A percentile compares a stretch with the other conserved stretches of the same genome.
These are phyloP conservation scores for Dictyostelium citrinum DNA, from an alignment of 78 protist genomes.

Conservation along the genomic window DNA sequence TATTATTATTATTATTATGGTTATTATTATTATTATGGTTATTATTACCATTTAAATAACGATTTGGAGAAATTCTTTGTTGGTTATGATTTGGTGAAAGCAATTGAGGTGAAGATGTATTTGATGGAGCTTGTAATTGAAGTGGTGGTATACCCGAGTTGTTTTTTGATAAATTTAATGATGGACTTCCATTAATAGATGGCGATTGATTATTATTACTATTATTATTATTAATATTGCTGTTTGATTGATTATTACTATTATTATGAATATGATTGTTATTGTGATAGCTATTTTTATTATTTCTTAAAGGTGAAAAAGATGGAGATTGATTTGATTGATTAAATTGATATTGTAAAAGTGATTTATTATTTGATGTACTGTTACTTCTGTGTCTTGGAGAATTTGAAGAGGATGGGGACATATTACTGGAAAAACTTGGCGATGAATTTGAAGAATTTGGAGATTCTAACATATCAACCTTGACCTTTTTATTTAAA, in stretches of 20 bases:
- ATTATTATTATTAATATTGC: not conserved
- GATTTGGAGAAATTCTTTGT: not conserved
- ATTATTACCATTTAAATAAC: no score
- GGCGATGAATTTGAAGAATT: not conserved
- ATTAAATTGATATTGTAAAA: not conserved
- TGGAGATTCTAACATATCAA: not conserved
- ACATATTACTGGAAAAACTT: not conserved
- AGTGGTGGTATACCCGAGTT: not conserved
- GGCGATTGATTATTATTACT: not conserved
- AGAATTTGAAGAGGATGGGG: not conserved
- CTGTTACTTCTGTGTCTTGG: not conserved
- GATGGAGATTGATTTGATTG: not conserved
- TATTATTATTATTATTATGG: not conserved
- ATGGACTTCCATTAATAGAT: not conserved
- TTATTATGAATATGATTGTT: not conserved
- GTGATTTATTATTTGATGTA: not conserved
- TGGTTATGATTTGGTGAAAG: conserved; percentile 12
- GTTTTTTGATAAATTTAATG: not conserved
- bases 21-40: not conserved
- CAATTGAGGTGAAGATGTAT: not conserved
- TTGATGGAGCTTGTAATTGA: conserved; percentile 14
- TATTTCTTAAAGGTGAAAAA: conserved; percentile 8
- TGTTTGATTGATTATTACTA: not conserved
- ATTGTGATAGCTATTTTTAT: not conserved
- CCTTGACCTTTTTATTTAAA: not conserved